Evolutionary conservation across 2,329 filamentous ascomycete species (phyloP).

Genomic region (Tolypocladium cylindrosporum): DNA sequence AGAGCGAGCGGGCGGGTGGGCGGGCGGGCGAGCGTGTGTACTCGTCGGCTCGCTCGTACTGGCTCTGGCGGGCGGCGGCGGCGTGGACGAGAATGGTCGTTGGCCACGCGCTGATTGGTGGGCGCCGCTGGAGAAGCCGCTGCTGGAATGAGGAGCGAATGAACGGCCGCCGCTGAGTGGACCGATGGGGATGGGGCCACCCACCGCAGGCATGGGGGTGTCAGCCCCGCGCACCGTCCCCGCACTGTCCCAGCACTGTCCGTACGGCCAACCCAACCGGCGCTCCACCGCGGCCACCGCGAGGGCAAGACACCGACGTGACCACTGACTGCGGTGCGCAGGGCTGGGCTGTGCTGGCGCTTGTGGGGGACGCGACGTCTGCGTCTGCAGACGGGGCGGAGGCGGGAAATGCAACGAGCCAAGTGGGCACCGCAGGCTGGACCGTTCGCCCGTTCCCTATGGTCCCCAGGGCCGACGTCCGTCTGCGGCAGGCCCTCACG

Average conservation of each 20-base stretch:
- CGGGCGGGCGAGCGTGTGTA: background rate
- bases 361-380: background rate
- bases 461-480: background rate
- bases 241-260: slow-evolving; percentile 1
- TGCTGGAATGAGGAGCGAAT: slow-evolving; percentile 3
- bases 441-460: background rate
- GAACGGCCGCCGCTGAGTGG: slow-evolving; percentile 1
- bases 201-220: background rate
- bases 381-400: background rate
- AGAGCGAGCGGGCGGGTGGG: background rate
- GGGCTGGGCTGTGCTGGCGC: slow-evolving; percentile 1
- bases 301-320: background rate
- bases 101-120: slow-evolving; percentile 1
- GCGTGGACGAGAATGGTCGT: slow-evolving; percentile 1
- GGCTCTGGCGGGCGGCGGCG: background rate
- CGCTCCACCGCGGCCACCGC: slow-evolving; percentile 1
- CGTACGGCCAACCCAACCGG: background rate
- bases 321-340: background rate
- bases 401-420: background rate
- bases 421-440: background rate
- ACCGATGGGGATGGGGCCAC: background rate
- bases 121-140: background rate
- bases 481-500: background rate
- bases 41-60: background rate
- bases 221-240: background rate